phyloP scores from a whole-genome alignment of 805 yeast genomes.

The Teunomyces cretensis region DNA sequence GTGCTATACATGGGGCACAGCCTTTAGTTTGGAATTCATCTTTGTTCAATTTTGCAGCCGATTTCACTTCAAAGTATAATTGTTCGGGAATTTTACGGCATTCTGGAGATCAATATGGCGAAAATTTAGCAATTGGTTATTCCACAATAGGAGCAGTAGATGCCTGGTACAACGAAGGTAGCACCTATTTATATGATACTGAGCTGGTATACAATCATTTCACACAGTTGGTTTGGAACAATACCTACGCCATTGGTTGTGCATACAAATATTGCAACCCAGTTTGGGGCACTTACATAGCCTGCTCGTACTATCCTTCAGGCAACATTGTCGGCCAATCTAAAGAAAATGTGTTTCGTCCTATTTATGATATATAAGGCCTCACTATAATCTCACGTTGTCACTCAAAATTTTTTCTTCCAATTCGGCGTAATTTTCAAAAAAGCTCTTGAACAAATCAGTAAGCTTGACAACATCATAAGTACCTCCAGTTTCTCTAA shows the following conservation, averaged over 20 bases:
- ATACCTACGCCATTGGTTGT: constrained; percentile 33
- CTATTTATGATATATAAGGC: background rate
- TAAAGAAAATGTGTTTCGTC: constrained; percentile 25
- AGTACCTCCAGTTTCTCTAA: constrained; percentile 87
- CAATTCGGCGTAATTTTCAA: constrained; percentile 33
- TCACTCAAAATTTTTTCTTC: constrained; percentile 31
- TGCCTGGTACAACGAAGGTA: constrained; percentile 43
- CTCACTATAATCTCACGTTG: constrained; percentile 11
- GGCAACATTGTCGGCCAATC: constrained; percentile 30
- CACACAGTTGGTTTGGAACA: constrained; percentile 39
- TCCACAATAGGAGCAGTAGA: constrained; percentile 31
- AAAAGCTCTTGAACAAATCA: constrained; percentile 62
- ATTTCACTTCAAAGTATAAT: constrained; percentile 30
- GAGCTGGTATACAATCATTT: constrained; percentile 35
- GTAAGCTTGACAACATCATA: constrained; percentile 66
- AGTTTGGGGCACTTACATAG: constrained; percentile 36
- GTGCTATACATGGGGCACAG: constrained; percentile 30
- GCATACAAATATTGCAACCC: constrained; percentile 30
- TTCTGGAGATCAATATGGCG: constrained; percentile 38
- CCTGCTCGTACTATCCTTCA: constrained; percentile 36
- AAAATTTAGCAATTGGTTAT: constrained; percentile 41
- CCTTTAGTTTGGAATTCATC: constrained; percentile 32
- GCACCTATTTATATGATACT: constrained; percentile 25
- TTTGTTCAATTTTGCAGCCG: constrained; percentile 30
- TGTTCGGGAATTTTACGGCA: constrained; percentile 37